Evolutionary conservation across 306 rosid species (phyloP), one percentile per base, ranked within the genome.

Genomic region (Vigna angularis): DNA sequence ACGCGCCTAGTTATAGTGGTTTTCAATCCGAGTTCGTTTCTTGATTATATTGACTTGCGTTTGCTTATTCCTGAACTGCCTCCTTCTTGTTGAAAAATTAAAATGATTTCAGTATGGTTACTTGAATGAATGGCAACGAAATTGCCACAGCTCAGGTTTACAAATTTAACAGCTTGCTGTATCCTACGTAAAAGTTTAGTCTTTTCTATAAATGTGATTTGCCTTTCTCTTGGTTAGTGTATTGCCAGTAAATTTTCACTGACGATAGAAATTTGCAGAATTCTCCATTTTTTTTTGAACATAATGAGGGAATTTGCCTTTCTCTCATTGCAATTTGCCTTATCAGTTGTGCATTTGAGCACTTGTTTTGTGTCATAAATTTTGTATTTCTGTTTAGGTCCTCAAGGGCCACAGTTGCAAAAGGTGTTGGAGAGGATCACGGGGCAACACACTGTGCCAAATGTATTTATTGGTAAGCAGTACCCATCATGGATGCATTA

Each of bases 331-430:
- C n/a, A 10, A 8, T 42, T 68, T 22, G 6, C 17, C 81, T 36
- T 42, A 7, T 12, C 65, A 38, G 14, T 49, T 78, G 6, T 80
- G 72, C 17, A 67, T 56, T 63, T 57, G 55, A 66, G 67, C n/a
- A 72, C 49, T 63, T 57, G 55, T 15, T 63, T 77, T 40, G 51
- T 6, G 59, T 57, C 38, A 71, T 65, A 52, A 51, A 17, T 79
- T 30, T 49, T 64, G 3, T 75, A 45, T 68, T 63, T 81, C 52
- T 61, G 66, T 81, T 70, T 86, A 95, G 99, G 97, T 85, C 87
- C 94, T 75, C 99, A 95, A 86, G 99, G 99, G 77, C 98, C 98
- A 20, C 98, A 95, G 77, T 57, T 95, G 83, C 99, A 95, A 73
- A 93, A 93, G 86, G 78, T 81, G 28, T 85, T 95, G 82, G 97